Evolutionary conservation across 2,329 filamentous ascomycete genomes (phyloP), one percentile per base, ranked within the genome.

Genomic region (Colletotrichum sp.): DNA sequence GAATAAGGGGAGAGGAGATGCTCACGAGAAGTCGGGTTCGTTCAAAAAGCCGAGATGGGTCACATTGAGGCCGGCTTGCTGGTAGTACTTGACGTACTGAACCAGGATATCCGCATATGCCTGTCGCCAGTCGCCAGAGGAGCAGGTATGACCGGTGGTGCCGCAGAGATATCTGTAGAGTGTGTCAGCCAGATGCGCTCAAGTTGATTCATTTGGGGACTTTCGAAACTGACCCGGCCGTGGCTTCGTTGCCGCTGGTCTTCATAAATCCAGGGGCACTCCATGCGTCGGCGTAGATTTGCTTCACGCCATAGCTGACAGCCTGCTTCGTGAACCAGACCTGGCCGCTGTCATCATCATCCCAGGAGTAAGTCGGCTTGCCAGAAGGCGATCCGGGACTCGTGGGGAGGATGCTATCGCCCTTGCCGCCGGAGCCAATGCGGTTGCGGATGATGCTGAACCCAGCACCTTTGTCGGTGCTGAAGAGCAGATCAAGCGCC

Each of bases 301-400:
- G 80, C 69, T 79, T 79, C 21, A 85, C 82, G 2, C 83, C 83
- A 55, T 85, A 84, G 43, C 64, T 74, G 47, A 82, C 78, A 2
- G 88, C 88, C 78, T 88, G 82, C 79, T 90, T 83, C 9, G 85
- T 85, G 51, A 91, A 81, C 80, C 84, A 90, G 16, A 91, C 79
- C 80, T 90, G 89, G 8, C 87, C 86, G 15, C 81, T 79, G 69
- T 89, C 86, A 65, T 87, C 84, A 11, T 80, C 80, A 73, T 88
- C 85, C 82, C 86, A 88, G 13, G 80, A 77, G 69, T 89, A 89
- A 13, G 82, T 78, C 1, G 86, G 86, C 21, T 79, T 79, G 5
- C 80, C 83, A 3, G 75, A 80, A 2, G 87, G 84, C 5, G 81
- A 81, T 3, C 87, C 86, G 2, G 87, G 86, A 68, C 79, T 85